A percentile compares a stretch with the other conserved stretches of the same genome.
phyloP scores from a whole-genome alignment of 2,329 filamentous ascomycete species.

The Diaporthe velutina region DNA sequence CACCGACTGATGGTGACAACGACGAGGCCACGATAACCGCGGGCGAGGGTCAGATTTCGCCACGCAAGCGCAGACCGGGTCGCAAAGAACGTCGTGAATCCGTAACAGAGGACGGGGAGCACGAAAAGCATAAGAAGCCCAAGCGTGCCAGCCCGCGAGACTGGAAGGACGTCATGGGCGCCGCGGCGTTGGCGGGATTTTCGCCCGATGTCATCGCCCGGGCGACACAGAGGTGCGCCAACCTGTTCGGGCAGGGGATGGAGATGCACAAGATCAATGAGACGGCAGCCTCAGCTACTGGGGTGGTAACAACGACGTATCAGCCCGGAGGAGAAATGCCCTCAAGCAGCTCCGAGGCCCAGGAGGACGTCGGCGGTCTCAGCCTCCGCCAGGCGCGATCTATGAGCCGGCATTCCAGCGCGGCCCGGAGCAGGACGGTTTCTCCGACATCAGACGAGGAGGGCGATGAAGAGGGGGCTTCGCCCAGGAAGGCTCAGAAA shows the following conservation, averaged over 20 bases:
- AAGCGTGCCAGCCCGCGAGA: slow-evolving; percentile 68
- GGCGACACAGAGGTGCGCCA: slow-evolving; percentile 79
- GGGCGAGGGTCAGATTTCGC: slow-evolving; percentile 40
- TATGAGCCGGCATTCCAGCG: slow-evolving; percentile 38
- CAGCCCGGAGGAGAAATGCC: slow-evolving; percentile 46
- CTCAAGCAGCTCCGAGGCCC: slow-evolving; percentile 33
- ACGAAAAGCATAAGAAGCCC: slow-evolving; percentile 38
- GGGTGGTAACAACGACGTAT: slow-evolving; percentile 46
- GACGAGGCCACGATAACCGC: slow-evolving; percentile 43
- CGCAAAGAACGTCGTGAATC: slow-evolving; percentile 41
- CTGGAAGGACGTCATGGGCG: slow-evolving; percentile 87
- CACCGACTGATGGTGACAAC: slow-evolving; percentile 46
- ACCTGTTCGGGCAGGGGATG: slow-evolving; percentile 82
- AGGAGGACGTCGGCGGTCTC: slow-evolving; percentile 30
- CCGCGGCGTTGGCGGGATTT: slow-evolving; percentile 82
- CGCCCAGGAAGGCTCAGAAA: slow-evolving; percentile 23
- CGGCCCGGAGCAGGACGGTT: slow-evolving; percentile 16
- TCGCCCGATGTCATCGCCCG: slow-evolving; percentile 73
- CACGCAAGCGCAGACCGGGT: slow-evolving; percentile 40
- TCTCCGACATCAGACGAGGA: slow-evolving; percentile 6
- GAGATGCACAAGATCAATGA: slow-evolving; percentile 65
- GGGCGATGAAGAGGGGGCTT: background rate
- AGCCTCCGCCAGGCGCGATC: slow-evolving; percentile 29
- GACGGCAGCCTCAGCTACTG: slow-evolving; percentile 44
- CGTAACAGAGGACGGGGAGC: slow-evolving; percentile 43